These are phyloP conservation scores for Keithomyces neogunnii DNA, from an alignment of 2,329 filamentous ascomycete species.

Conservation along the genomic window DNA sequence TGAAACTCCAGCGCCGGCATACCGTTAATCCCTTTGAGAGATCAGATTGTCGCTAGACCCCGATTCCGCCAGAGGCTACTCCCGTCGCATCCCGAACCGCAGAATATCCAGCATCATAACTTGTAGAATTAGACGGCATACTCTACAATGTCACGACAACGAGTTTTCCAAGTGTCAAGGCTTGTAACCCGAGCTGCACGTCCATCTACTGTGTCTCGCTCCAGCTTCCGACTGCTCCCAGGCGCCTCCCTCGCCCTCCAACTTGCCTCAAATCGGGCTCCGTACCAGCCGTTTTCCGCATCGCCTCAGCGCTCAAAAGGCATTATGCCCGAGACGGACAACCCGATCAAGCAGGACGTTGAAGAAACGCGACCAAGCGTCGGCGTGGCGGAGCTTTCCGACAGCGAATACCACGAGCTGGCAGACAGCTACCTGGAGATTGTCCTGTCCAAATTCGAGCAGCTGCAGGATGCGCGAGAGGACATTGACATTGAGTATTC, in stretches of 20 bases:
- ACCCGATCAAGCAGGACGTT: constrained; percentile 40
- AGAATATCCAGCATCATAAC: background rate
- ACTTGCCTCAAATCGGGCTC: background rate
- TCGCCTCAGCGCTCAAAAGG: constrained; percentile 30
- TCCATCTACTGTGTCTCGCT: constrained; percentile 14
- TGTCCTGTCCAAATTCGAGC: constrained; percentile 56
- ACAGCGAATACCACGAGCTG: constrained; percentile 66
- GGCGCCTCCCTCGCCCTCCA: background rate
- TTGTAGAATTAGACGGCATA: background rate
- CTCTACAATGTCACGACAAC: constrained; percentile 22
- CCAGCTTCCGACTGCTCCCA: constrained; percentile 13
- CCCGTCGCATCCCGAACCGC: background rate
- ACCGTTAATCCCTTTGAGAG: background rate
- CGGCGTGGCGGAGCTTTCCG: constrained; percentile 54
- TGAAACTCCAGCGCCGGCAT: background rate
- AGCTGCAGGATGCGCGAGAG: constrained; percentile 60
- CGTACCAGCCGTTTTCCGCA: constrained; percentile 18
- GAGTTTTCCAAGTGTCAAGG: constrained; percentile 28
- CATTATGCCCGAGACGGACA: constrained; percentile 50
- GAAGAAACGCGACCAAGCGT: constrained; percentile 29
- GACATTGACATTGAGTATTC: constrained; percentile 85
- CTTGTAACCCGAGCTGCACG: constrained; percentile 25
- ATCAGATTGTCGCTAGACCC: background rate
- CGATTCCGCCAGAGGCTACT: no score
- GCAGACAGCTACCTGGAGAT: constrained; percentile 65